Evolutionary conservation across 257 asterid genomes (phyloP).

Genomic region (Solanum sejunctum): DNA sequence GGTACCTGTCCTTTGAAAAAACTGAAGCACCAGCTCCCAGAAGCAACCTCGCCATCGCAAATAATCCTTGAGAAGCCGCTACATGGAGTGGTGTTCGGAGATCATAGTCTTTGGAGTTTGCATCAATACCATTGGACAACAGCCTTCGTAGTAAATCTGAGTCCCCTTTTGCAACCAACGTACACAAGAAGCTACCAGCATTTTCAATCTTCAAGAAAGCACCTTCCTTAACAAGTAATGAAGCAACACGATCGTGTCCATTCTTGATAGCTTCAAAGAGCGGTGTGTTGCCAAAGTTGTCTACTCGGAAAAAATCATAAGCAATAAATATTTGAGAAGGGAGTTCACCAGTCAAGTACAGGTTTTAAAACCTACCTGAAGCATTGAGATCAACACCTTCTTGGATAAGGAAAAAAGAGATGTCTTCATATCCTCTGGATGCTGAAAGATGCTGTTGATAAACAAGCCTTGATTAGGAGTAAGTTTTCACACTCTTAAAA

Average conservation of each 20-base stretch:
- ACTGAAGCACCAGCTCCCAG: constrained; percentile 86
- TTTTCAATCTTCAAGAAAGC: constrained; percentile 51
- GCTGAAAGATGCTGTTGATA: constrained; percentile 87
- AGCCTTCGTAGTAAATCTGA: constrained; percentile 62
- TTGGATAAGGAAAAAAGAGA: constrained; percentile 52
- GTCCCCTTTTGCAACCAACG: constrained; percentile 62
- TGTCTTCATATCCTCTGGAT: constrained; percentile 73
- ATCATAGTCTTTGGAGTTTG: constrained; percentile 65
- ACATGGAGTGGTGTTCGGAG: constrained; percentile 80
- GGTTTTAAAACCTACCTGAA: constrained; percentile 33
- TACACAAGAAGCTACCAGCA: constrained; percentile 65
- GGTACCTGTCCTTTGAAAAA: constrained; percentile 64
- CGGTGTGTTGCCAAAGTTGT: constrained; percentile 77
- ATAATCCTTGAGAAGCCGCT: constrained; percentile 76
- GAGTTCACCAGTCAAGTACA: neutral
- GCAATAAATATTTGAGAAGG: neutral
- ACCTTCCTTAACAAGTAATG: constrained; percentile 58
- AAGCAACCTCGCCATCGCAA: constrained; percentile 61
- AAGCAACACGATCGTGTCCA: constrained; percentile 68
- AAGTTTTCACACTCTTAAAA: neutral
- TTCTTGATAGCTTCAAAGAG: constrained; percentile 72
- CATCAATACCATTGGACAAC: constrained; percentile 54
- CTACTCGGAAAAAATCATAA: constrained; percentile 12
- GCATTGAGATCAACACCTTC: constrained; percentile 52
- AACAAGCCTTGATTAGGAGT: neutral